A percentile compares a stretch with the other conserved stretches of the same genome.
Evolutionary conservation across 768 basidiomycete species (phyloP).

Genomic region (Rhizopogon vinicolor): DNA sequence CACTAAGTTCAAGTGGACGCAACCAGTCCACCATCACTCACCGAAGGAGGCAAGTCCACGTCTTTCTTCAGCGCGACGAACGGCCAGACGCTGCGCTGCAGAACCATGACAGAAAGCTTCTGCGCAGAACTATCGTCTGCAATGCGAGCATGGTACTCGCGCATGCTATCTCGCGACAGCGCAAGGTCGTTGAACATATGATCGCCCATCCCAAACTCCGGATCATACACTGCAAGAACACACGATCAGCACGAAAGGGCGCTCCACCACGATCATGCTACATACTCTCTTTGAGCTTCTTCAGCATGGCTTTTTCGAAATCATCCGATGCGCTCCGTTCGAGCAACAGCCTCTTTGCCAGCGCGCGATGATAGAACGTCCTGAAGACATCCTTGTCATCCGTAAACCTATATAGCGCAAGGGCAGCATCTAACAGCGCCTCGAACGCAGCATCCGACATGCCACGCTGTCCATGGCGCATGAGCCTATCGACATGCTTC

Average conservation of each 20-base stretch:
- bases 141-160: constrained; percentile 54
- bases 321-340: constrained; percentile 83
- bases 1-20: constrained; percentile 2
- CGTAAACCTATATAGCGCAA: constrained; percentile 80
- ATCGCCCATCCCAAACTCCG: constrained; percentile 91
- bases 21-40: constrained; percentile 24
- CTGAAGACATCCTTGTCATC: constrained; percentile 94
- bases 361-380: constrained; percentile 82
- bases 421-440: constrained; percentile 54
- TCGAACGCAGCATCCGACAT: constrained; percentile 62
- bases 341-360: constrained; percentile 86
- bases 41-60: constrained; percentile 50
- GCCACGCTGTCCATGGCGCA: constrained; percentile 82
- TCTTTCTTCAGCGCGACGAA: constrained; percentile 50
- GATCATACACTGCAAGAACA: constrained; percentile 71
- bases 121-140: constrained; percentile 32
- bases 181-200: constrained; percentile 93
- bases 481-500: constrained; percentile 79
- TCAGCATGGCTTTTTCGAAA: constrained; percentile 78
- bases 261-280: constrained; percentile 12
- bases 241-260: constrained; percentile 11
- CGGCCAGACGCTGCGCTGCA: constrained; percentile 91
- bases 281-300: constrained; percentile 79
- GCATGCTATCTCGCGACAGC: constrained; percentile 69
- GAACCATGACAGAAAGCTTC: constrained; percentile 70